These are phyloP conservation scores for Sugiyamaella pinicola DNA, from an alignment of 1,139 yeast species.

Conservation along the genomic window DNA sequence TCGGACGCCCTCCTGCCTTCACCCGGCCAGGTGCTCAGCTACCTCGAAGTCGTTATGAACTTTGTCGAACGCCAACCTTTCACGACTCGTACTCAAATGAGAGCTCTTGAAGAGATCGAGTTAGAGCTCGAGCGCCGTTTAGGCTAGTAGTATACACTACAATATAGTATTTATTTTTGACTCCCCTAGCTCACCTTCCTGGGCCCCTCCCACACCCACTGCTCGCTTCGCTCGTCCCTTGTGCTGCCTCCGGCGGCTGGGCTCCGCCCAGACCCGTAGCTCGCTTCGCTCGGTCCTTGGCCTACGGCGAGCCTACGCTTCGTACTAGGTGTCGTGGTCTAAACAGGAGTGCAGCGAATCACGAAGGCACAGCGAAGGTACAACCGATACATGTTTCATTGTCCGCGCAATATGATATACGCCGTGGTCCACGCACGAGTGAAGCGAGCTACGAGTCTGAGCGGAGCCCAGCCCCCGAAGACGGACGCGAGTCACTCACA, in stretches of 20 bases:
- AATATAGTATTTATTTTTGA: background rate
- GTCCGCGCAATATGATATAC: no score
- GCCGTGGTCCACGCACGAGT: no score
- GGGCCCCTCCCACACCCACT: no score
- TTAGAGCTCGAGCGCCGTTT: conserved; percentile 15
- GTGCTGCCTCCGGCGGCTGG: conserved; percentile 12
- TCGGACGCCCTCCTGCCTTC: conserved; percentile 18
- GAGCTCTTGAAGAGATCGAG: conserved; percentile 22
- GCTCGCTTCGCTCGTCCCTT: background rate
- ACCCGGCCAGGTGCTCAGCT: conserved; percentile 17
- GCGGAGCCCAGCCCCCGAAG: background rate
- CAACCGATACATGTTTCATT: no score
- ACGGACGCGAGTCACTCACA: no score
- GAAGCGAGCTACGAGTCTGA: background rate
- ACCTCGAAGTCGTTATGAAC: conserved; percentile 20
- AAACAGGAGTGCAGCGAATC: no score
- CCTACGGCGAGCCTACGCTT: no score
- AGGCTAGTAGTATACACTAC: background rate
- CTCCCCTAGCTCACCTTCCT: no score
- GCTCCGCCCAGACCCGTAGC: conserved; percentile 4
- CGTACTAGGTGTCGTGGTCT: no score
- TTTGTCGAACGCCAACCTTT: conserved; percentile 19
- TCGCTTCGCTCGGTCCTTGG: conserved; percentile 1
- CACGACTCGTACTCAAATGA: conserved; percentile 22
- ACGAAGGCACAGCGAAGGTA: no score